These are phyloP conservation scores for Durusdinium trenchii DNA, from an alignment of 73 alveolate species.

Conservation along the genomic window DNA sequence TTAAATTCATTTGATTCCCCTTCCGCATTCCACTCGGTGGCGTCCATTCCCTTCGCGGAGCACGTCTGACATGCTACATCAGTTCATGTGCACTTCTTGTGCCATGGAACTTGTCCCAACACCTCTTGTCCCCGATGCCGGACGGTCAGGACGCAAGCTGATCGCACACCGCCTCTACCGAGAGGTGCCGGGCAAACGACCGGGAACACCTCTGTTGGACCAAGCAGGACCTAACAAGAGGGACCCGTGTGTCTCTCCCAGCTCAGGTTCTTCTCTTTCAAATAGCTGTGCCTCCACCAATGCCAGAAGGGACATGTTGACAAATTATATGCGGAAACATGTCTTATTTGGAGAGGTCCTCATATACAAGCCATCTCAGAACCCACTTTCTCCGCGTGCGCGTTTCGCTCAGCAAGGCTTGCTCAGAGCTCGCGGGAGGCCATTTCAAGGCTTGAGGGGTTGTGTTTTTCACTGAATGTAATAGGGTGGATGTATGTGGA, in stretches of 20 bases:
- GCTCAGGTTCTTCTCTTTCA: not conserved
- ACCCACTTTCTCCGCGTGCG: not conserved
- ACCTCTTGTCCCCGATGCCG: too few species aligned
- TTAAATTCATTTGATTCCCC: not conserved
- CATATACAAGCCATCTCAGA: not conserved
- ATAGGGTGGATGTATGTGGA: too few species aligned
- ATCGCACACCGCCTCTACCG: conserved; percentile 97
- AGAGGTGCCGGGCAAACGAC: conserved; percentile 68
- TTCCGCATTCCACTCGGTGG: too few species aligned
- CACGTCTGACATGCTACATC: too few species aligned
- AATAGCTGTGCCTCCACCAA: not conserved
- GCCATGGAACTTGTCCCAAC: too few species aligned
- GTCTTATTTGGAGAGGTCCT: too few species aligned
- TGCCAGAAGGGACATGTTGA: too few species aligned
- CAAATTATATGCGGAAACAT: too few species aligned
- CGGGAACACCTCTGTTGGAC: not conserved
- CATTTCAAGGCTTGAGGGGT: conserved; percentile 52
- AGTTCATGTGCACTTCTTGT: too few species aligned
- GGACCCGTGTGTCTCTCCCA: not conserved
- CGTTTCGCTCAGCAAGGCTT: not conserved
- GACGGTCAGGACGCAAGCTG: conserved; percentile 94
- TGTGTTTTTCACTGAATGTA: not conserved
- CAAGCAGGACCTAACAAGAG: not conserved
- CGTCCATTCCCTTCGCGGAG: too few species aligned
- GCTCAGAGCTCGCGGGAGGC: conserved; percentile 95